Conservation (phyloP, 257 asterid genomes). For the Hygrophila difformis region DNA sequence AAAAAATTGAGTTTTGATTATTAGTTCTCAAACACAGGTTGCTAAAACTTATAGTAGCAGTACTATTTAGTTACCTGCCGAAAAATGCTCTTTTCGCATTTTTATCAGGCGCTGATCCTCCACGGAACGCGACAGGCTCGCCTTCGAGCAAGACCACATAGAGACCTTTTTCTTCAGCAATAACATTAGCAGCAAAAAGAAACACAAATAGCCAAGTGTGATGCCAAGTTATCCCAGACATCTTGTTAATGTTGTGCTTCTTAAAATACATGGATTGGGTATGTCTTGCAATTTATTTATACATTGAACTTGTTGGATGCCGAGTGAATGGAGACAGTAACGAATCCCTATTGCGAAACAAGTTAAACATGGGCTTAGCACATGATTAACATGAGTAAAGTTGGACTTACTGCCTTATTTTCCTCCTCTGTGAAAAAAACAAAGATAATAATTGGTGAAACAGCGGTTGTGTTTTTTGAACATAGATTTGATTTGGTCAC, state of each 20-base stretch:
- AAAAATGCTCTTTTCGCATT: slow-evolving; percentile 12
- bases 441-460: slow-evolving; percentile 8
- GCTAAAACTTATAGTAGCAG: too few species aligned
- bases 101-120: slow-evolving; percentile 12
- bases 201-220: slow-evolving; percentile 7
- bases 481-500: slow-evolving; percentile 15
- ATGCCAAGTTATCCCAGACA: neutral
- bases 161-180: slow-evolving; percentile 38
- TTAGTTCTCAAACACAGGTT: too few species aligned
- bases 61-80: slow-evolving; percentile 28
- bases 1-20: too few species aligned
- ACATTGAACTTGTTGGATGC: slow-evolving; percentile 2
- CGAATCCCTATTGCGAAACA: slow-evolving; percentile 15
- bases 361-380: slow-evolving; percentile 12
- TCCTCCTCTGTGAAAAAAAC: slow-evolving; percentile 12
- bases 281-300: neutral
- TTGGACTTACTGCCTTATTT: slow-evolving; percentile 7
- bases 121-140: slow-evolving; percentile 62
- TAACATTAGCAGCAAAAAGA: slow-evolving; percentile 16
- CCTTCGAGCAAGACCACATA: slow-evolving; percentile 66
- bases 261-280: too few species aligned
- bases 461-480: neutral
- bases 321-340: slow-evolving; percentile 9
- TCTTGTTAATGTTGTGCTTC: neutral
- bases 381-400: slow-evolving; percentile 39